Evolutionary conservation across 768 basidiomycete genomes (phyloP), one percentile per base, ranked within the genome.

Genomic region (Agaricus bisporus): DNA sequence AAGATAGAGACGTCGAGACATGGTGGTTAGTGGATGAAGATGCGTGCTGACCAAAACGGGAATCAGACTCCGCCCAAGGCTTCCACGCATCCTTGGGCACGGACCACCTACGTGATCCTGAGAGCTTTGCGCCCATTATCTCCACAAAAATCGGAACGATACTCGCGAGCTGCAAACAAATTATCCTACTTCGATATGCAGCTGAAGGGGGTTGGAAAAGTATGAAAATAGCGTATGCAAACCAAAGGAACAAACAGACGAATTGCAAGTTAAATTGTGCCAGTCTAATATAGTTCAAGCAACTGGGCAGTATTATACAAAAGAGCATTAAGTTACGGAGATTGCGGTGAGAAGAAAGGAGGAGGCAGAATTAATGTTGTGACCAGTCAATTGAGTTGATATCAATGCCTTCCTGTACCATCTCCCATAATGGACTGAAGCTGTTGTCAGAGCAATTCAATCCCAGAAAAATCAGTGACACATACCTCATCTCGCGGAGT

Each of bases 351-450:
- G 42, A 22, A 28, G 28, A 48, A n/a, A 17, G 7, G n/a, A 8
- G 45, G 17, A 38, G 12, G 50, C 55, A 54, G n/a, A 18, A 79
- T 59, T 81, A 90, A 56, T 89, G 84, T 89, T 84, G 89, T 43
- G 90, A 88, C 95, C 95, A 98, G 70, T 98, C 81, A 66, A 98
- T 99, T 15, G 88, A 78, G 65, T 85, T 93, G 61, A 98, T 81
- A 68, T 99, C 97, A 56, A 98, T 95, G 41, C 95, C 95, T 66
- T 98, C 97, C 71, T 97, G 93, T 14, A 98, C 95, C 95, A 99
- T 98, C 73, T 99, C 97, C 95, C 95, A 99, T 50, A 99, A 71
- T 32, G 97, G 97, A 64, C 92, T 91, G 57, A 1, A 48, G 48
- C 41, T 17, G 47, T 35, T 18, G 22, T 61, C 53, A 58, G 56